Evolutionary conservation across 2,329 filamentous ascomycete genomes (phyloP), one percentile per base, ranked within the genome.

Genomic region (Colletotrichum tropicale): DNA sequence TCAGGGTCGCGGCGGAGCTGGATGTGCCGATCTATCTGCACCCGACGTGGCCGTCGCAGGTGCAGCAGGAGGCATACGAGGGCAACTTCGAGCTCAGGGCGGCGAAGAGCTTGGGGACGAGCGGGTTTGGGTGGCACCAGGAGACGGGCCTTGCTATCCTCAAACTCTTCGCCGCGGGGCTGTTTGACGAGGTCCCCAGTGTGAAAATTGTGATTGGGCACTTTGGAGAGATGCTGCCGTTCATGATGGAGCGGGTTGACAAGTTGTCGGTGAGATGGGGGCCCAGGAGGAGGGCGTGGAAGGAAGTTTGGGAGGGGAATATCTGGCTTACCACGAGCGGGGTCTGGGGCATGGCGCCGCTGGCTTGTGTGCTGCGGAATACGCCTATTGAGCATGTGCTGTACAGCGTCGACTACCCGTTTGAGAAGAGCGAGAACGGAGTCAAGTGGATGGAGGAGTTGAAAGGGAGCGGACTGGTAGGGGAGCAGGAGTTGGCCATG

Each of bases 1-100:
- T 94, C 86, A 80, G 85, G 13, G 88, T 88, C 1, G 87, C 88
- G 10, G 87, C 86, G 2, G 89, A 92, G 58, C 88, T 94, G 1
- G 90, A 93, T 70, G 91, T 93, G 0, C 91, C 92, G 0, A 86
- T 93, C 65, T 94, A 93, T 78, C 85, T 94, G 1, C 92, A 94
- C 80, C 92, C 91, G 16, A 83, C 81, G 0, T 86, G 78, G 64
- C 82, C 86, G 3, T 74, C 81, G 3, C 79, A 83, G 8, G 66
- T 77, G 7, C 81, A 83, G 78, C 67, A 77, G 62, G 32, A 70
- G 5, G 77, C 78, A 52, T 85, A 82, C 74, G 71, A 77, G 32
- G 83, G 72, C 1, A 24, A 81, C 43, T 84, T 84, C 68, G 71
- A 78, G 16, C 74, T 80, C 3, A 72, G 67, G 1, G 80, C 83